Evolutionary conservation across 2,329 filamentous ascomycete species (phyloP).

Genomic region (Byssothecium circinans): DNA sequence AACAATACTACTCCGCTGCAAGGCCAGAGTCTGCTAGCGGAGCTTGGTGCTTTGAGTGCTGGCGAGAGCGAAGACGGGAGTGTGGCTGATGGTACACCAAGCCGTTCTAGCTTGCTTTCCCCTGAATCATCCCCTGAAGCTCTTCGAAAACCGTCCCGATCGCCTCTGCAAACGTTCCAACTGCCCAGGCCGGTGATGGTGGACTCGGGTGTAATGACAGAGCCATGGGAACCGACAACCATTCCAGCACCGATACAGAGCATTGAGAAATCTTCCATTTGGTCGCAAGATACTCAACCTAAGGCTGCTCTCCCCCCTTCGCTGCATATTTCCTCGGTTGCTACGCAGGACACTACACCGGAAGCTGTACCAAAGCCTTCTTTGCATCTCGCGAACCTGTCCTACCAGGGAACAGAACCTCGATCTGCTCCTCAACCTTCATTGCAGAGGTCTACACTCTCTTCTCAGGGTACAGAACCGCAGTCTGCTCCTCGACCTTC

Average conservation of each 20-base stretch:
- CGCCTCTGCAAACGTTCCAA: conserved; percentile 23
- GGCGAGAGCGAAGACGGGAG: conserved; percentile 64
- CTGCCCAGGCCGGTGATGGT: conserved; percentile 52
- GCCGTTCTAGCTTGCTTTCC: conserved; percentile 36
- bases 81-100: conserved; percentile 39
- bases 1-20: conserved; percentile 51
- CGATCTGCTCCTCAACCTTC: conserved; percentile 14
- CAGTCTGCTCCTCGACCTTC: conserved; percentile 14
- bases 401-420: conserved; percentile 30
- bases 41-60: conserved; percentile 74
- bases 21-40: conserved; percentile 84
- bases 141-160: conserved; percentile 22
- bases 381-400: conserved; percentile 23
- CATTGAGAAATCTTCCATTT: conserved; percentile 29
- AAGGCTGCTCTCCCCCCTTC: conserved; percentile 14
- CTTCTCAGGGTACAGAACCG: conserved; percentile 12
- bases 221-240: conserved; percentile 55
- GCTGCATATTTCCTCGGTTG: conserved; percentile 25
- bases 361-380: conserved; percentile 17
- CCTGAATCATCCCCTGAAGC: conserved; percentile 38
- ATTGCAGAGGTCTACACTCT: conserved; percentile 21
- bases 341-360: conserved; percentile 29
- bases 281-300: conserved; percentile 32
- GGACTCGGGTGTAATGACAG: conserved; percentile 65
- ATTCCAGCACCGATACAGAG: conserved; percentile 13